These are phyloP conservation scores for Boehmeria nivea DNA, from an alignment of 306 rosid genomes.

Conservation along the genomic window DNA sequence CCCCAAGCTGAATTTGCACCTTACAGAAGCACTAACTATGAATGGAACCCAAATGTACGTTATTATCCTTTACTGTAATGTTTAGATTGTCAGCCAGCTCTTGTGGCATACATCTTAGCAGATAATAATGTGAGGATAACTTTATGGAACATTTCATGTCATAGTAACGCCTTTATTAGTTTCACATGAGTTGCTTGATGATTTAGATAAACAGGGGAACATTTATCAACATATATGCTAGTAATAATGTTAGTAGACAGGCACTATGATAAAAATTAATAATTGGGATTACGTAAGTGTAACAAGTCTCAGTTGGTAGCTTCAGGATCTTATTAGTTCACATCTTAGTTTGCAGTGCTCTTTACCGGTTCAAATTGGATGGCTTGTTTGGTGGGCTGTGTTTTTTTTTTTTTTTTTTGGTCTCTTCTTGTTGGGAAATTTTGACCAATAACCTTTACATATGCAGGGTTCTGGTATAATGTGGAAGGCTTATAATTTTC, in stretches of 20 bases:
- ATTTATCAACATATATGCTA: too few relatives aligned
- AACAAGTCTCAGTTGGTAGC: too few relatives aligned
- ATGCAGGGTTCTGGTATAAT: conserved; percentile 86
- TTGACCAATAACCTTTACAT: conserved; percentile 13
- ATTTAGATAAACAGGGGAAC: too few relatives aligned
- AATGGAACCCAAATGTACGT: conserved; percentile 85
- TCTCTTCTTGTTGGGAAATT: conserved; percentile 5
- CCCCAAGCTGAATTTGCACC: conserved; percentile 78
- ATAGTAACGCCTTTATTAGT: too few relatives aligned
- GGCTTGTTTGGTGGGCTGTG: not conserved
- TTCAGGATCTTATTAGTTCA: not conserved
- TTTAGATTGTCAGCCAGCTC: conserved; percentile 13
- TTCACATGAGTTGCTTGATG: too few relatives aligned
- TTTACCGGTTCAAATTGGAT: not conserved
- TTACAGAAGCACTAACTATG: conserved; percentile 48
- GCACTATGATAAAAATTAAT: not conserved
- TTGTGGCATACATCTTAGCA: conserved; percentile 16
- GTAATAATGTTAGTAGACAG: not conserved
- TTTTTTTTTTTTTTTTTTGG: too few relatives aligned
- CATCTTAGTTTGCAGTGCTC: not conserved
- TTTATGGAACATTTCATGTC: not conserved
- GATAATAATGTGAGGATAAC: not conserved
- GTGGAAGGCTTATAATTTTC: conserved; percentile 67
- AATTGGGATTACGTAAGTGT: not conserved
- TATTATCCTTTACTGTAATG: conserved; percentile 15